Evolutionary conservation across 164 flowering plant species (phyloP).

Genomic region (Magnolia sinica): DNA sequence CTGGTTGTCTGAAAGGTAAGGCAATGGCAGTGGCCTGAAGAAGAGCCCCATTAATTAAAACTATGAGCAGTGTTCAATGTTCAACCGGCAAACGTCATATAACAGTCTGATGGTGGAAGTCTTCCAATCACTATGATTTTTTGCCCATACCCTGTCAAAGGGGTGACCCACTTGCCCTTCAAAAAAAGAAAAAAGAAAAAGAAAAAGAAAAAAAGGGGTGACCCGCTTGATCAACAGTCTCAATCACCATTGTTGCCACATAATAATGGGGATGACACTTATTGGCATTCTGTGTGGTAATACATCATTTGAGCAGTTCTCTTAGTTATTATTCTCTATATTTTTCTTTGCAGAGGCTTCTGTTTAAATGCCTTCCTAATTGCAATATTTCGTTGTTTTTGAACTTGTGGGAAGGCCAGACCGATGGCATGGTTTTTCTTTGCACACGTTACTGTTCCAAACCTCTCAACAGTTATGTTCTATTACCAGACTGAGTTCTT

Average conservation of each 20-base stretch:
- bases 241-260: neutral
- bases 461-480: conserved; percentile 84
- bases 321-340: neutral
- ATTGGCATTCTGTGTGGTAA: too few species aligned
- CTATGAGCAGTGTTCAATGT: too few species aligned
- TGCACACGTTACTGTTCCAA: conserved; percentile 70
- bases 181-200: too few species aligned
- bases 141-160: too few species aligned
- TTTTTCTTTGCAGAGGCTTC: neutral
- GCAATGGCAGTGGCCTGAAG: too few species aligned
- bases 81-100: too few species aligned
- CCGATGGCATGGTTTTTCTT: conserved; percentile 97
- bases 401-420: conserved; percentile 44
- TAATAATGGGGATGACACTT: neutral
- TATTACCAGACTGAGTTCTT: conserved; percentile 87
- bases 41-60: too few species aligned
- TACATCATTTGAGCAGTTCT: too few species aligned
- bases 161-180: too few species aligned
- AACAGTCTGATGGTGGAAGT: too few species aligned
- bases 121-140: too few species aligned
- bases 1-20: too few species aligned
- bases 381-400: conserved; percentile 13
- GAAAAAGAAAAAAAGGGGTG: neutral
- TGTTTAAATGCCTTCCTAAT: conserved; percentile 16
- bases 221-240: neutral